Base-by-base conservation (phyloP, 75 land plant genomes). In the Pseudotsuga menziesii region DNA sequence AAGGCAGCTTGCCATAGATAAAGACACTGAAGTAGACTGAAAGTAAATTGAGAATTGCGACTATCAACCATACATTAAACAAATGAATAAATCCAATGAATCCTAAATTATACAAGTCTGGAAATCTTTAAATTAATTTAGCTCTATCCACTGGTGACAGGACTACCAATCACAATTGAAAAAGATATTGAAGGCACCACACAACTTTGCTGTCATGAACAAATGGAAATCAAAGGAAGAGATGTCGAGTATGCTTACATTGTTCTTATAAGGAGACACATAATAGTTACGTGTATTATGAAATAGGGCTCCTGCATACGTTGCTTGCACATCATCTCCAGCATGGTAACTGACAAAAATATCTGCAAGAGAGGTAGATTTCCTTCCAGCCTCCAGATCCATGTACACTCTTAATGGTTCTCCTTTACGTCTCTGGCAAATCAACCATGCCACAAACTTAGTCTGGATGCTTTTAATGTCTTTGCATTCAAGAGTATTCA, bases 271-370 rank as follows among this genome's bases (percentile, higher is more conserved):
- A 36, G 94, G 64, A 48, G 99, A 91, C 19, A 94, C 81, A 48
- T 87, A 83, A 80, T 94, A 96, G 82, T 85, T 96, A 55, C 94
- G 87, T 61, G 78, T 84, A 39, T 81, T 89, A 75, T 93, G 97
- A 73, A 94, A 96, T 5, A 87, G 74, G 4, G 89, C 89, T 39
- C 99, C 99, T 35, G 99, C 99, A 87, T 96, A 96, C 23, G 99
- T 96, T n/a, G 94, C 79, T 84, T 96, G 99, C 27, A 96, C 80
- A 83, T 88, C 87, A 85, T 90, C 94, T 55, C 83, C 64, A 5
- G 97, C 93, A 85, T 96, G 97, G 77, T 96, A 96, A 83, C 97
- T 82, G 26, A 96, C 84, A 86, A 94, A 96, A 48, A 96, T 82
- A 80, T 96, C 97, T 81, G 92, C 95, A 58, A 66, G 39, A 2